Evolutionary conservation across 192 early-diverging fungal species (phyloP), one percentile per base, ranked within the genome.

Genomic region (Spizellomyces punctatus): DNA sequence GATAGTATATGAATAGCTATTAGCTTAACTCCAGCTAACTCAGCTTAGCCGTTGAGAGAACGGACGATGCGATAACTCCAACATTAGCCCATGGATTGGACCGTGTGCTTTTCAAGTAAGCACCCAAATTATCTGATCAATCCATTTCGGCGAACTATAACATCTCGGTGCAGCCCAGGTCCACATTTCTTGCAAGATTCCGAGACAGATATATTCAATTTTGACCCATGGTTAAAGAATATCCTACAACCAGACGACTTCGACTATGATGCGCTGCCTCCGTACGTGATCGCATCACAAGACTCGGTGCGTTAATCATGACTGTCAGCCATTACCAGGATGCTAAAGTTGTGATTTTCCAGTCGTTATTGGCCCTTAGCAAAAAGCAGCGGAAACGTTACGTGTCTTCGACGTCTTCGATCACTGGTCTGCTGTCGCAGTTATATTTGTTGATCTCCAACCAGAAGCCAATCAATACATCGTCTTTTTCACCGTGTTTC

Each of bases 331-430:
- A 12, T 64, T 78, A 2, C 27, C 14, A 36, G 27, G 27, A 3
- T 36, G 27, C 27, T 36, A 8, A 10, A 6, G 0, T n/a, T 64
- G 4, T 54, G 50, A 54, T n/a, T 54, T 52, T n/a, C 50, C 4
- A 54, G 14, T 12, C 50, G 50, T 36, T 27, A 61, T 42, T 42
- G 22, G 59, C 59, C 59, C 42, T 56, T 56, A 19, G 54, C 1
- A 58, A 43, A 19, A 44, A 10, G 88, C 93, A 0, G 75, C 73
- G 19, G 27, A 72, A 5, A 64, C 80, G 76, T 63, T 98, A 91
- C 82, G 81, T 88, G 21, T 90, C 93, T 14, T 96, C 94, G n/a
- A 98, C 95, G 2, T 96, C 94, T 14, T 95, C 94, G 5, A 90
- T 94, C 72, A 91, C 92, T 21, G 76, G 85, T 12, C 72, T 89